phyloP scores from a whole-genome alignment of 768 basidiomycete species.

The Panaeolus cyanescens region DNA sequence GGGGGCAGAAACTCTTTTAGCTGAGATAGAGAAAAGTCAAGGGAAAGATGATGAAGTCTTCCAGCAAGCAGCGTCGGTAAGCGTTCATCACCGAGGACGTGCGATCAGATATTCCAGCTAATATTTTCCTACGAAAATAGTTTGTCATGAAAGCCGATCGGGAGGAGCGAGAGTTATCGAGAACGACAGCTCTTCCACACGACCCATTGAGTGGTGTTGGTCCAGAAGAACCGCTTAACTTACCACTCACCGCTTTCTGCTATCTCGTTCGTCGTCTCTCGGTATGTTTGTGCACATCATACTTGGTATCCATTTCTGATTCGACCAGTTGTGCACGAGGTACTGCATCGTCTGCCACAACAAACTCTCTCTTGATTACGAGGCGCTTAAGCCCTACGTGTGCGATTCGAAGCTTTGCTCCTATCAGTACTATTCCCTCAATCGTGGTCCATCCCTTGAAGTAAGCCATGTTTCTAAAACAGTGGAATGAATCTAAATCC shows the following conservation, averaged over 20 bases:
- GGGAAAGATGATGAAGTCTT: constrained; percentile 39
- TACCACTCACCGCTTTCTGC: constrained; percentile 62
- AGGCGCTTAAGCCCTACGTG: constrained; percentile 74
- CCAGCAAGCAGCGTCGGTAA: constrained; percentile 29
- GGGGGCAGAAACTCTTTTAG: constrained; percentile 58
- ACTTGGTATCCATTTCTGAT: neutral
- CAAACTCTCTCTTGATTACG: constrained; percentile 49
- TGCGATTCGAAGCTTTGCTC: constrained; percentile 66
- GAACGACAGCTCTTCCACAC: constrained; percentile 48
- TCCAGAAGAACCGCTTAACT: constrained; percentile 45
- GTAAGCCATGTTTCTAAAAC: constrained; percentile 29
- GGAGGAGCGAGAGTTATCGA: constrained; percentile 39
- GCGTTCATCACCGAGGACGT: constrained; percentile 5
- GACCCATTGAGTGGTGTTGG: constrained; percentile 49
- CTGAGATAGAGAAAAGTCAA: constrained; percentile 48
- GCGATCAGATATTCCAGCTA: neutral
- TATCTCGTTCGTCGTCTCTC: constrained; percentile 67
- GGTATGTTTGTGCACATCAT: constrained; percentile 32
- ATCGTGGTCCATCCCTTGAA: constrained; percentile 69
- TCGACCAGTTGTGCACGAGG: constrained; percentile 57
- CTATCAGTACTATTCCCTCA: constrained; percentile 69
- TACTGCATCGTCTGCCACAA: constrained; percentile 80
- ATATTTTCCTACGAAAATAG: constrained; percentile 21
- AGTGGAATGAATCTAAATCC: neutral
- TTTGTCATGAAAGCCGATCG: constrained; percentile 42